These are phyloP conservation scores for Cenchrus americanus DNA, from an alignment of 176 grass and related monocot genomes.

Conservation along the genomic window DNA sequence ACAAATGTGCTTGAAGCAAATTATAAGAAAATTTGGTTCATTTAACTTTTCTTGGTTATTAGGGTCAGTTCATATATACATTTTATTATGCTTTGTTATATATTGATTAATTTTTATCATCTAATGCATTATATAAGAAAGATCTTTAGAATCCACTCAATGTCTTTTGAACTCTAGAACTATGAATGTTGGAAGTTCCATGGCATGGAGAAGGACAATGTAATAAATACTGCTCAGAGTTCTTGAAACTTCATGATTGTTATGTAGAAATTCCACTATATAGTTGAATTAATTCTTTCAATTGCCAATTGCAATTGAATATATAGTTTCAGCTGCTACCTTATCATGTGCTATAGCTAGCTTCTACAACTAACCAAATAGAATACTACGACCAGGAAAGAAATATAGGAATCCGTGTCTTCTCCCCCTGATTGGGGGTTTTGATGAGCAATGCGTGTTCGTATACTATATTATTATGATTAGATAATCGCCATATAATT, in stretches of 20 bases:
- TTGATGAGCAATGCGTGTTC: constrained; percentile 28
- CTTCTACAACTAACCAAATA: constrained; percentile 41
- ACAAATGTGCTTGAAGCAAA: neutral
- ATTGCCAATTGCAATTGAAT: constrained; percentile 42
- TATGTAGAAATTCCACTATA: constrained; percentile 21
- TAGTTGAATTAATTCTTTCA: constrained; percentile 21
- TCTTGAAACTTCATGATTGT: constrained; percentile 24
- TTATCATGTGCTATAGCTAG: constrained; percentile 43
- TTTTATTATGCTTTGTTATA: neutral
- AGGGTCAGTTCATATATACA: neutral
- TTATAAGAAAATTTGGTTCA: neutral
- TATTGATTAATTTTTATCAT: neutral
- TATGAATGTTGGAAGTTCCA: constrained; percentile 4
- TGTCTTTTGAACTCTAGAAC: constrained; percentile 6
- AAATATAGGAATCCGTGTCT: constrained; percentile 35
- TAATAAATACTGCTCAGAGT: constrained; percentile 15
- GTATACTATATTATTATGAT: constrained; percentile 27
- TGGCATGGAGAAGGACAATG: neutral
- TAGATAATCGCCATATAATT: constrained; percentile 31
- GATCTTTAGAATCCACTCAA: constrained; percentile 19
- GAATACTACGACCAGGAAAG: constrained; percentile 12
- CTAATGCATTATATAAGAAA: neutral
- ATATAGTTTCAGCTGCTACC: constrained; percentile 17
- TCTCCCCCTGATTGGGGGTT: constrained; percentile 20
- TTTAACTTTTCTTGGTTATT: neutral